These are phyloP conservation scores for Telfairia occidentalis DNA, from an alignment of 331 rosid species.

Conservation along the genomic window DNA sequence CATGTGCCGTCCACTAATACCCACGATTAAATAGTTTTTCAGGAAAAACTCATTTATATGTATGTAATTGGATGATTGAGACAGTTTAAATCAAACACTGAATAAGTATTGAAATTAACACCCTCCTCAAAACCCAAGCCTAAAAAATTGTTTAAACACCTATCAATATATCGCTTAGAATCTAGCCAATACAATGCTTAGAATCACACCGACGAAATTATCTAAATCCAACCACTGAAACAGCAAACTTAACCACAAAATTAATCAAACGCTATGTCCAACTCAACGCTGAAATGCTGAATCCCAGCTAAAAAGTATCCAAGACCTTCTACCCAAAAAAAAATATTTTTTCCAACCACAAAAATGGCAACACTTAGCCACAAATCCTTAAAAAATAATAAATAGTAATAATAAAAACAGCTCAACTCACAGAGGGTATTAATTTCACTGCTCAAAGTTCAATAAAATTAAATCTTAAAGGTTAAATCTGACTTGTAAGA, in stretches of 20 bases:
- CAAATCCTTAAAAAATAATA: neutral
- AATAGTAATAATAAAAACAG: neutral
- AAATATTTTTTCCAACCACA: neutral
- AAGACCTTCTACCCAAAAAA: neutral
- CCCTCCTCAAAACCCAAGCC: neutral
- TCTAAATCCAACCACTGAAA: neutral
- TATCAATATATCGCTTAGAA: neutral
- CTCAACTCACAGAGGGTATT: neutral
- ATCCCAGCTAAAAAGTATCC: neutral
- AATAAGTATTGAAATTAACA: neutral
- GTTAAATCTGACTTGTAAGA: no score
- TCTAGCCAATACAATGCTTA: neutral
- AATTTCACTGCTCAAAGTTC: neutral
- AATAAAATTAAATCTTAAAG: neutral
- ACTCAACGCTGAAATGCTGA: neutral
- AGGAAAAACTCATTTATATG: neutral
- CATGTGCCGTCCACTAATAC: neutral
- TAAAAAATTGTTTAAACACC: neutral
- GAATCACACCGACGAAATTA: no score
- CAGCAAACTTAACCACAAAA: neutral
- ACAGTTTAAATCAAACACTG: neutral
- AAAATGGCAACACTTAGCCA: neutral
- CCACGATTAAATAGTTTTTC: neutral
- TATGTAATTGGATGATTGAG: neutral
- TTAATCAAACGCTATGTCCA: neutral